A percentile compares a stretch with the other conserved stretches of the same genome.
These are phyloP conservation scores for Solanum ossicruentum DNA, from an alignment of 257 asterid species.

Conservation along the genomic window DNA sequence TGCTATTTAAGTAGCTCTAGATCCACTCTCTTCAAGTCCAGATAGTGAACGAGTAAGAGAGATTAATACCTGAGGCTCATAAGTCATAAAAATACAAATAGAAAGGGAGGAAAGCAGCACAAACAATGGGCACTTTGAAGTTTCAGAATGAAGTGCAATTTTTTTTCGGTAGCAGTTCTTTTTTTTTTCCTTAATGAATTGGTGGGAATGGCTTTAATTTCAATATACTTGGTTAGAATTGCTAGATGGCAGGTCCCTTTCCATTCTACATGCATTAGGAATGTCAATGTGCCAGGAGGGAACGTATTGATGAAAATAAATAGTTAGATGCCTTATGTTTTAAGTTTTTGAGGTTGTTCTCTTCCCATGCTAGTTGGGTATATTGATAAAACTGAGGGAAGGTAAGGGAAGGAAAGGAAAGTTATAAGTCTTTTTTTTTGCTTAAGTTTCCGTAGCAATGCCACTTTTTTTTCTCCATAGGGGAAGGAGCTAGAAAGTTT, in stretches of 20 bases:
- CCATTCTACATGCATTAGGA: not conserved
- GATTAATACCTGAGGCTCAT: not conserved
- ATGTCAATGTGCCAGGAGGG: not conserved
- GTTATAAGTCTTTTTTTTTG: not conserved
- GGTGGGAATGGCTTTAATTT: not conserved
- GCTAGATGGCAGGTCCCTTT: not conserved
- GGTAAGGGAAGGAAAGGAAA: not conserved
- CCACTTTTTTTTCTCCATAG: not conserved
- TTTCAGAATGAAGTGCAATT: not conserved
- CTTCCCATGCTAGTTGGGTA: not conserved
- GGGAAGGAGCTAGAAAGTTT: not conserved
- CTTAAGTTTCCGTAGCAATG: not conserved
- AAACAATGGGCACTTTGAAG: not conserved
- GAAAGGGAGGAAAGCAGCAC: not conserved
- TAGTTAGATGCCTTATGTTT: not conserved
- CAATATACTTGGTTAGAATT: not conserved
- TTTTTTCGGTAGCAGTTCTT: not conserved
- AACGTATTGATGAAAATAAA: not conserved
- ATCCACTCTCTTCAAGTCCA: not conserved
- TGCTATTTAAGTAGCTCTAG: not conserved
- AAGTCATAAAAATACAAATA: not conserved
- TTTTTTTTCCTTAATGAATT: not conserved
- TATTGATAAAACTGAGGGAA: not conserved
- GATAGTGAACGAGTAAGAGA: not conserved
- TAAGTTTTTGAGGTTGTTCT: not conserved